Evolutionary conservation across 208 protist species (phyloP).

Genomic region (Leishmania tarentolae): DNA sequence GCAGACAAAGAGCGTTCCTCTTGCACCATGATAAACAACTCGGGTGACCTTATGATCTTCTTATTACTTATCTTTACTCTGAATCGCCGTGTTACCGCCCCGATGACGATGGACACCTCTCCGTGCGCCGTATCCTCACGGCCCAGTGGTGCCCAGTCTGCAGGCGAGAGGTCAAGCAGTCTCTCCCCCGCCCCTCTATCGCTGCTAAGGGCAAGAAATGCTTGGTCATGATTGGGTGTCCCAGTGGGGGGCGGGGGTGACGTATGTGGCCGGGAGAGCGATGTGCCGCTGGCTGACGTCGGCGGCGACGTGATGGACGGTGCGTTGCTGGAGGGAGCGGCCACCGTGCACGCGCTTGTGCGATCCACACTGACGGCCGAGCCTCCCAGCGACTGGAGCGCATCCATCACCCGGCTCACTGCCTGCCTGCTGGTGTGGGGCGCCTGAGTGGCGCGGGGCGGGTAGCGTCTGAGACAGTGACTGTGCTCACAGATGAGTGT

Average conservation of each 20-base stretch:
- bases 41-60: not conserved
- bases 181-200: not conserved
- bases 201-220: slow-evolving; percentile 56
- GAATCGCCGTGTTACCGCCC: not conserved
- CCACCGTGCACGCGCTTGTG: too few species aligned
- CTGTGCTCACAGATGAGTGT: too few species aligned
- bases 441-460: not conserved
- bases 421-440: too few species aligned
- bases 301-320: not conserved
- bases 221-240: not conserved
- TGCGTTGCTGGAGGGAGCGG: not conserved
- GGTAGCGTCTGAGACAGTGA: too few species aligned
- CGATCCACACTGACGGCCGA: too few species aligned
- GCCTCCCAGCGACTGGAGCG: too few species aligned
- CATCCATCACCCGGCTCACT: too few species aligned
- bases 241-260: too few species aligned
- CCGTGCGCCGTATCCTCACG: not conserved
- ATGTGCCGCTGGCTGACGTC: not conserved
- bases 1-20: not conserved
- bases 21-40: not conserved
- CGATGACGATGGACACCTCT: not conserved
- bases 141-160: not conserved
- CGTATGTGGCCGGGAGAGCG: not conserved
- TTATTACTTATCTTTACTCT: not conserved
- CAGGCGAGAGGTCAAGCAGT: not conserved